These are phyloP conservation scores for Ophiocordyceps robertsii DNA, from an alignment of 2,329 filamentous ascomycete species.

Conservation along the genomic window DNA sequence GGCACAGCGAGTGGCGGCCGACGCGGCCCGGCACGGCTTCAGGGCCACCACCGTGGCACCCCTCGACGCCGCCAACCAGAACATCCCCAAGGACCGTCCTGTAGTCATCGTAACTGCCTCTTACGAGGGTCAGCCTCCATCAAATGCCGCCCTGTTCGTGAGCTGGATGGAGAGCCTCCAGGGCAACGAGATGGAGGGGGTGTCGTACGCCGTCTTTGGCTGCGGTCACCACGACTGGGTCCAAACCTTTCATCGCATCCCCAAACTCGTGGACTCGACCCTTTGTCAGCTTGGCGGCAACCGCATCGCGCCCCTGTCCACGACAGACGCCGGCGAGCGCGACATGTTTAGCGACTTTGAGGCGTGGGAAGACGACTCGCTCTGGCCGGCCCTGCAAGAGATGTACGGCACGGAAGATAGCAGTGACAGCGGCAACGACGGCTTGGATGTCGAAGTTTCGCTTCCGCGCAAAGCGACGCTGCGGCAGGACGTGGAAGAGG, in stretches of 20 bases:
- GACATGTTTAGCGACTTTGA: conserved; percentile 59
- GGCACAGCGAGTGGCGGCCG: conserved; percentile 46
- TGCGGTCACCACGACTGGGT: conserved; percentile 47
- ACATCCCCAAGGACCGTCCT: conserved; percentile 45
- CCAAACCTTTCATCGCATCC: conserved; percentile 53
- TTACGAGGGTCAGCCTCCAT: conserved; percentile 62
- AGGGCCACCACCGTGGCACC: conserved; percentile 35
- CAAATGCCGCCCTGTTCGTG: conserved; percentile 58
- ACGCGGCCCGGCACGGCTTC: conserved; percentile 48
- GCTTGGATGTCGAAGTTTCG: conserved; percentile 33
- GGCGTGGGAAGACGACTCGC: conserved; percentile 46
- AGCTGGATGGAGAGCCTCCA: conserved; percentile 47
- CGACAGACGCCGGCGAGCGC: conserved; percentile 45
- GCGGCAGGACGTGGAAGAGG: conserved; percentile 50
- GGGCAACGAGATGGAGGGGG: conserved; percentile 35
- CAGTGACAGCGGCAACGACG: conserved; percentile 5
- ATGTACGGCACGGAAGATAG: conserved; percentile 23
- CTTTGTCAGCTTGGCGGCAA: conserved; percentile 24
- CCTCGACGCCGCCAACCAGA: conserved; percentile 48
- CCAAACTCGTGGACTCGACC: conserved; percentile 44
- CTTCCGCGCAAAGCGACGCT: conserved; percentile 42
- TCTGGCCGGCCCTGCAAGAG: conserved; percentile 35
- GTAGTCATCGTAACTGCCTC: conserved; percentile 55
- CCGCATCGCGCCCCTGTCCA: conserved; percentile 31
- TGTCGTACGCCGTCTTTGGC: conserved; percentile 57